Base-by-base conservation (phyloP, 257 asterid species). In the Nicotiana undulata region DNA sequence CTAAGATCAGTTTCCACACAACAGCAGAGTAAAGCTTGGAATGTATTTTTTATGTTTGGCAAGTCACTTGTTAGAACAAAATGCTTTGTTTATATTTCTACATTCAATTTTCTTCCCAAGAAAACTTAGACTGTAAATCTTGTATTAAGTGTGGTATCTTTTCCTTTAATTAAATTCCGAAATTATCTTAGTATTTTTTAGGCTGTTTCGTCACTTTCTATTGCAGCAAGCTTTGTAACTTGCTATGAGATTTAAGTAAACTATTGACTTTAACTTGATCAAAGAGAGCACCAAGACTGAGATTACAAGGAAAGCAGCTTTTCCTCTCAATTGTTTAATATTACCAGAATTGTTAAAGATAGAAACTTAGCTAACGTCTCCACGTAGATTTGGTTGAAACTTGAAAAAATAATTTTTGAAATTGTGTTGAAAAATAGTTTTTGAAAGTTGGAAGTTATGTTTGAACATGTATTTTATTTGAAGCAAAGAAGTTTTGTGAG, bases 1-100 rank as follows among this genome's bases (percentile, higher is more conserved):
- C 72, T 94, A 87, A 83, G 92, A 87, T 32, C 51, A 59, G 79
- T 11, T 13, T 7, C 55, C 40, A 29, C 16, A 12, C 44, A 10
- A 17, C 60, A 44, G n/a, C 34, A 76, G 16, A 44, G 59, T 37
- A 79, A 61, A 79, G 75, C 11, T 79, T 55, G 60, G 46, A 63
- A 10, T 79, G 82, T 46, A 70, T 5, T 29, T 79, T 20, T 63
- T 46, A 26, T 46, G 82, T 32, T 56, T 79, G 40, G 40, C 24
- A 15, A 44, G 60, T 68, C 46, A 40, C 37, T 72, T 9, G 16
- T 26, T 63, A 8, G 12, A 9, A 59, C 15, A 10, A 63, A 26
- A 63, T 63, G 37, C 40, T 63, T 72, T 72, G 78, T 72, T 46
- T 46, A 72, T 72, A 46, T 18, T 68, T 67, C 56, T 67, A 67